Conservation (phyloP, 441 rosid genomes). For the Lepidium campestre region DNA sequence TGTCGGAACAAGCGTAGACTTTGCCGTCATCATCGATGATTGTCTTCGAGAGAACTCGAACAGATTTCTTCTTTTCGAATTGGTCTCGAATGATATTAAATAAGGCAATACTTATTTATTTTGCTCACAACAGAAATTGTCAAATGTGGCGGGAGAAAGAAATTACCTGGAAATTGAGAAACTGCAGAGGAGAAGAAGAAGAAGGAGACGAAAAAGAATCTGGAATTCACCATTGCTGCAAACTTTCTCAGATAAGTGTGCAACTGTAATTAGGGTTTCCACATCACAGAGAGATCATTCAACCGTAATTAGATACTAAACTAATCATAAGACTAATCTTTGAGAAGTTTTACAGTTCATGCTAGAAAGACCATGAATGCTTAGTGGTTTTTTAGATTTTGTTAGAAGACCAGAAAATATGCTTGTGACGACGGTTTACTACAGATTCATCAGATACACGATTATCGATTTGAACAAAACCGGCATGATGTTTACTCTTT, state of each 20-base stretch:
- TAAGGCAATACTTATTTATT: background rate
- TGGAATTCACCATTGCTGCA: background rate
- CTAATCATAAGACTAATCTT: too few relatives aligned
- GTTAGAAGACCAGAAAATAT: too few relatives aligned
- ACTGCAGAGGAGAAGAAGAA: background rate
- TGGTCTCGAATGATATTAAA: constrained; percentile 24
- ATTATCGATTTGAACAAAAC: too few relatives aligned
- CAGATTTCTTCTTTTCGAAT: constrained; percentile 9
- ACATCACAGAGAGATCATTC: background rate
- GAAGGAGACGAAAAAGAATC: background rate
- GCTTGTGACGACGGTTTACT: too few relatives aligned
- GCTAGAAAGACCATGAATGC: too few relatives aligned
- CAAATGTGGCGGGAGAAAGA: background rate
- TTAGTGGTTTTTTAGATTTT: too few relatives aligned
- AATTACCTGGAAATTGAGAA: constrained; percentile 6
- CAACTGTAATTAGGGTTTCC: background rate
- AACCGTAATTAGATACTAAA: too few relatives aligned
- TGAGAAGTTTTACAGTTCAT: too few relatives aligned
- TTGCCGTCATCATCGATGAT: constrained; percentile 57
- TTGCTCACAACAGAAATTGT: background rate
- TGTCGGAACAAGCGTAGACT: constrained; percentile 62
- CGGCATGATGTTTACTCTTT: too few relatives aligned
- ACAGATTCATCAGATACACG: too few relatives aligned
- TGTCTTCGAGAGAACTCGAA: constrained; percentile 53
- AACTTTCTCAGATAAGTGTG: background rate